Evolutionary conservation across 2,329 filamentous ascomycete species (phyloP).

Genomic region (Colletotrichum agaves): DNA sequence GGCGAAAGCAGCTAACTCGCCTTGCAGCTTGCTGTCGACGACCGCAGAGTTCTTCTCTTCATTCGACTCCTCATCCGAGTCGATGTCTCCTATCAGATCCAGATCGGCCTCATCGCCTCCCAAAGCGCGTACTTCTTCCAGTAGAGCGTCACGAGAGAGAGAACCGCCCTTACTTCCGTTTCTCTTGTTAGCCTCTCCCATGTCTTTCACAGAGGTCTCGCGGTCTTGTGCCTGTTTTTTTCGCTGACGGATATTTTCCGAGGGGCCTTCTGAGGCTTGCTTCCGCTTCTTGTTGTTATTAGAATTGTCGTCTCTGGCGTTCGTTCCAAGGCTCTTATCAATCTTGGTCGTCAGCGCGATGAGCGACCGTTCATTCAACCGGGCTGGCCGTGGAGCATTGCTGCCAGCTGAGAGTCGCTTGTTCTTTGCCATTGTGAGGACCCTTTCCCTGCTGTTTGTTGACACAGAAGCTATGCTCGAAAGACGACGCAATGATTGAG

Average conservation of each 20-base stretch:
- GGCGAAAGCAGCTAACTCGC: constrained; percentile 34
- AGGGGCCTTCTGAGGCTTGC: constrained; percentile 8
- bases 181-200: constrained; percentile 41
- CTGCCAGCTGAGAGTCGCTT: constrained; percentile 14
- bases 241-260: constrained; percentile 10
- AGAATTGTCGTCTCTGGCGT: constrained; percentile 54
- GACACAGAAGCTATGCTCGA: background rate
- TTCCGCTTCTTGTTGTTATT: constrained; percentile 56
- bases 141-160: constrained; percentile 52
- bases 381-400: constrained; percentile 6
- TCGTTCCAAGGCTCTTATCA: constrained; percentile 59
- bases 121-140: constrained; percentile 72
- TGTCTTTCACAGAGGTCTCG: constrained; percentile 5
- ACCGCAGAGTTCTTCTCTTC: background rate
- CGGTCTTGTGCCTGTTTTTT: constrained; percentile 24
- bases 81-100: constrained; percentile 65
- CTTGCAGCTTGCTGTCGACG: constrained; percentile 30
- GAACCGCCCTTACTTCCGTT: background rate
- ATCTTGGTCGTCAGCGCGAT: constrained; percentile 66
- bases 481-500: background rate
- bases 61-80: constrained; percentile 49
- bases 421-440: constrained; percentile 23
- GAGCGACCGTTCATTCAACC: constrained; percentile 62
- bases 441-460: background rate
- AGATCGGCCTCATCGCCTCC: constrained; percentile 74